Conservation (phyloP, 352 stramenopile genomes). For the Phytopythium vexans region DNA sequence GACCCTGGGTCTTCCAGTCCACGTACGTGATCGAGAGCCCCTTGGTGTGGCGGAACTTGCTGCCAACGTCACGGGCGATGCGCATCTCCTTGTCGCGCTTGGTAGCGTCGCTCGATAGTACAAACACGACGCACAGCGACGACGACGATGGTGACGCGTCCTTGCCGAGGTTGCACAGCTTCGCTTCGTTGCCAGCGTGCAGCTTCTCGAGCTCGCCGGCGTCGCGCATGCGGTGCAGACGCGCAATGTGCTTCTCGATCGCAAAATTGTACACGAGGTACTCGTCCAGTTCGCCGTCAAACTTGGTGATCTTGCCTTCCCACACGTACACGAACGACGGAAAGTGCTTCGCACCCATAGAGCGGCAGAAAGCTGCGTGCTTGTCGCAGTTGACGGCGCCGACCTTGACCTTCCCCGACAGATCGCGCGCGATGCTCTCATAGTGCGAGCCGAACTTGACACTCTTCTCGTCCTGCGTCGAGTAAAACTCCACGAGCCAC, state of each 20-base stretch:
- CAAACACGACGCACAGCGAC: slow-evolving; percentile 68
- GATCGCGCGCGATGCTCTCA: slow-evolving; percentile 64
- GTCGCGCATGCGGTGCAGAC: slow-evolving; percentile 61
- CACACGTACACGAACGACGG: slow-evolving; percentile 74
- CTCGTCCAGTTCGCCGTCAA: slow-evolving; percentile 70
- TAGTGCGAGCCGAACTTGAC: slow-evolving; percentile 62
- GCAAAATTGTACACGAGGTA: slow-evolving; percentile 84
- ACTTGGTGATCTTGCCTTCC: slow-evolving; percentile 44
- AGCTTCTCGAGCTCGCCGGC: slow-evolving; percentile 70
- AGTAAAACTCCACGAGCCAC: slow-evolving; percentile 84
- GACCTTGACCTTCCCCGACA: slow-evolving; percentile 69
- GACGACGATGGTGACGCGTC: slow-evolving; percentile 49
- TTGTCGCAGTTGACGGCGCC: slow-evolving; percentile 80
- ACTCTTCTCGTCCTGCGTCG: slow-evolving; percentile 37
- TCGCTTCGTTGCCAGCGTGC: slow-evolving; percentile 65
- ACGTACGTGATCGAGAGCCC: slow-evolving; percentile 66
- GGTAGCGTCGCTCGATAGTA: slow-evolving; percentile 49
- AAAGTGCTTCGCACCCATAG: slow-evolving; percentile 27
- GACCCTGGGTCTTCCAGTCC: slow-evolving; percentile 65
- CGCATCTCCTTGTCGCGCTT: slow-evolving; percentile 41
- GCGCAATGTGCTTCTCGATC: slow-evolving; percentile 74
- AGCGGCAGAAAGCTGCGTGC: slow-evolving; percentile 47
- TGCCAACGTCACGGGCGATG: slow-evolving; percentile 49
- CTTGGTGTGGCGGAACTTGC: slow-evolving; percentile 66
- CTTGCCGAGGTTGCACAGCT: slow-evolving; percentile 74